Evolutionary conservation across 2,329 filamentous ascomycete species (phyloP), one percentile per base, ranked within the genome.

Genomic region (Zasmidium citrigriseum): DNA sequence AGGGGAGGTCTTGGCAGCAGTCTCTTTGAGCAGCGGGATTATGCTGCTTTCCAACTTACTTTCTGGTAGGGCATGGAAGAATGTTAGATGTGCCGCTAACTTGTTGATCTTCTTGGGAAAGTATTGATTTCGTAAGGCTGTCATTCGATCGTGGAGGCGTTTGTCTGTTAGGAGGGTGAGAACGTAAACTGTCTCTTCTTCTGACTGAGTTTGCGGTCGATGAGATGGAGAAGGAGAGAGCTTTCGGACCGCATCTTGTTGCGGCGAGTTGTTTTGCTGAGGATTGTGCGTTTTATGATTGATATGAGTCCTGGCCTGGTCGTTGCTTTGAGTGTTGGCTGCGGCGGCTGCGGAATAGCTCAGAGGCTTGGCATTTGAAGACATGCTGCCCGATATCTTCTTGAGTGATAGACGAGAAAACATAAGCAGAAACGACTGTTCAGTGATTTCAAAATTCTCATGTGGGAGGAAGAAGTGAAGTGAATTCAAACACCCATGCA

Each of bases 11-110:
- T 62, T 63, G 10, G 55, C 34, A 2, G 72, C 67, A 1, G 75
- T 56, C 16, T 68, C 61, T 9, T 68, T 62, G 11, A 79, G 58
- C 2, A 65, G 64, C 5, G 70, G 68, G 11, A 76, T 68, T 14
- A 80, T 72, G 23, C 59, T 59, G 34, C 65, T 61, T n/a, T 69
- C 59, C 16, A 78, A 64, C 50, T 73, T 72, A 41, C 74, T 77
- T 46, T 70, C 72, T 0, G 78, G 77, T 23, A 80, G 68, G 4
- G 77, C 77, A 60, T 80, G 77, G 64, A 79, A 80, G 2, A 80
- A 69, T 1, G 77, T 79, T 18, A 80, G 61, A 59, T 80, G 77
- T 4, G 77, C 77, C 2, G 72, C 73, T 1, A 75, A 74, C 41
- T 74, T 74, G 62, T 80, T 79, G 57, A 78, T 64, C 10, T 70